Evolutionary conservation across 2,329 filamentous ascomycete species (phyloP), one percentile per base, ranked within the genome.

Genomic region (Microcyclospora pomicola): DNA sequence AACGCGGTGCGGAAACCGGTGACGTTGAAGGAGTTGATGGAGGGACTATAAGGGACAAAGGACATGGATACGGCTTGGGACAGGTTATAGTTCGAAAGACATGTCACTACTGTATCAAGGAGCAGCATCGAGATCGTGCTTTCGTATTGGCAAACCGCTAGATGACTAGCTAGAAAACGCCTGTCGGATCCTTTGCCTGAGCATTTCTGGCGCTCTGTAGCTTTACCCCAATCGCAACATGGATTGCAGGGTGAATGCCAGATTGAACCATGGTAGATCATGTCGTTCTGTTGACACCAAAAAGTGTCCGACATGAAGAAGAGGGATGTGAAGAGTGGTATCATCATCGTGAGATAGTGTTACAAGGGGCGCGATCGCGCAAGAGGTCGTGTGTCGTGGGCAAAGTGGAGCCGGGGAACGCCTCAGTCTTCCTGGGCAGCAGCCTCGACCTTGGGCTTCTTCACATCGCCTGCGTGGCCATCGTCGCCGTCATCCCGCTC

Each of bases 1-100:
- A 94, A 95, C 68, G 87, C 87, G 9, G 87, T 95, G 43, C 72
- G 82, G 58, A 94, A 93, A 59, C 83, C 85, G 2, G 77, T 95
- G 44, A 82, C 82, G 7, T 58, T 94, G 57, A 71, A 73, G 43
- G 87, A 94, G 59, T 72, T 95, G 50, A 62, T 94, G 67, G 69
- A 66, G 39, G 78, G 19, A 24, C 19, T 24, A 24, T 24, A 7
- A 24, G 4, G 19, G 19, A 24, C 19, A 24, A 73, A 2, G 53
- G 86, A 41, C 81, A 34, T 27, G 31, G 28, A 30, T 31, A 24
- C 30, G 30, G 9, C 30, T 5, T n/a, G 19, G 19, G 19, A 7
- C 19, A 24, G 59, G 47, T 37, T 45, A 42, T 42, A 40, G 31
- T 9, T 33, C 33, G n/a, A 5, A 34, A 5, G n/a, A n/a, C 15